Conservation (phyloP, 768 basidiomycete genomes). For the Termitomyces sp. region DNA sequence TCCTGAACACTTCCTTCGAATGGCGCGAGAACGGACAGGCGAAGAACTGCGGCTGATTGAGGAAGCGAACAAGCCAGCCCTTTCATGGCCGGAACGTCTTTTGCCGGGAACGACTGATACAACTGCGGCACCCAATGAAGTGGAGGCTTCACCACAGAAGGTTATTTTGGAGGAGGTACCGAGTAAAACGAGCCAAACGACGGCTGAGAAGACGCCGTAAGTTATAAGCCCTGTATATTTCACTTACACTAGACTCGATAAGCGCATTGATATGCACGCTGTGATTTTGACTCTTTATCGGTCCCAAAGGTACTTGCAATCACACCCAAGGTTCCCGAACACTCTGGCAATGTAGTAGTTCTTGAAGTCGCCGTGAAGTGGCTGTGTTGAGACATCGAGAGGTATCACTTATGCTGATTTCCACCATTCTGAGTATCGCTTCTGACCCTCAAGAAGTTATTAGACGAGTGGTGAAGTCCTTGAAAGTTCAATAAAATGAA, state of each 20-base stretch:
- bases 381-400: background rate
- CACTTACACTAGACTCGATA: background rate
- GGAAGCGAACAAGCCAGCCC: conserved; percentile 1
- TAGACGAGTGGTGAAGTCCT: background rate
- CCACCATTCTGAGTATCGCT: background rate
- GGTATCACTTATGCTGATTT: background rate
- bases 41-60: background rate
- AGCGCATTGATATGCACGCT: background rate
- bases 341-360: background rate
- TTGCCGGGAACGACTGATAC: background rate
- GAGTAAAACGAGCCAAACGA: background rate
- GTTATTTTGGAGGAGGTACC: conserved; percentile 1
- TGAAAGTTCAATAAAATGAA: background rate
- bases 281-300: background rate
- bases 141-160: background rate
- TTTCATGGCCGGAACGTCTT: conserved; percentile 8
- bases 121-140: background rate
- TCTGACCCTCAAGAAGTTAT: background rate
- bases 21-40: conserved; percentile 23
- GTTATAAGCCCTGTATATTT: background rate
- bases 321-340: background rate
- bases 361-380: too few species aligned
- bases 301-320: background rate
- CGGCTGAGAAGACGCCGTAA: conserved; percentile 3
- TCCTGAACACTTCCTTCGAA: conserved; percentile 35